These are phyloP conservation scores for Scedosporium aurantiacum DNA, from an alignment of 2,329 filamentous ascomycete genomes.

Conservation along the genomic window DNA sequence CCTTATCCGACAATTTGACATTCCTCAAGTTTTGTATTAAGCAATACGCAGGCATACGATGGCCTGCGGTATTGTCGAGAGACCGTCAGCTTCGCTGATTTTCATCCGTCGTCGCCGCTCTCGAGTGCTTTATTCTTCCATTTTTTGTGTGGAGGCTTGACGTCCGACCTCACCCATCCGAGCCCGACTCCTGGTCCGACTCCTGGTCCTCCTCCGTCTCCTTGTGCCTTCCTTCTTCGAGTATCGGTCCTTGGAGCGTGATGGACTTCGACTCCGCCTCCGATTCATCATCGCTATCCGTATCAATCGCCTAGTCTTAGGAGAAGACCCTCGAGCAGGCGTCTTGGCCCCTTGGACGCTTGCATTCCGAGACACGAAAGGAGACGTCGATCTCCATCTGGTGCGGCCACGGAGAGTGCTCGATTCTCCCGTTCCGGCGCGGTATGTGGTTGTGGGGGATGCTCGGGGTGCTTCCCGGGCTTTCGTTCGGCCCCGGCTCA, in stretches of 20 bases:
- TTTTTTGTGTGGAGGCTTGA: background rate
- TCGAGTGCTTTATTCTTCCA: background rate
- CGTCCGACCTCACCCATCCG: background rate
- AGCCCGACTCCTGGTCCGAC: background rate
- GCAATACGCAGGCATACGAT: background rate
- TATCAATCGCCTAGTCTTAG: background rate
- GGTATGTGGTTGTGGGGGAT: background rate
- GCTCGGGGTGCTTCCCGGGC: background rate
- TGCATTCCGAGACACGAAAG: background rate
- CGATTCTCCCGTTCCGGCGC: constrained; percentile 2
- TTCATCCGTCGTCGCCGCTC: background rate
- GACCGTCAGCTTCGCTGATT: background rate
- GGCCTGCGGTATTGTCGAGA: background rate
- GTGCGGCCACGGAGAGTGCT: constrained; percentile 2
- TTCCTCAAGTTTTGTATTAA: background rate
- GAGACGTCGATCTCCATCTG: constrained; percentile 3
- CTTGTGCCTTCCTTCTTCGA: background rate
- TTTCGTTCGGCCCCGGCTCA: background rate
- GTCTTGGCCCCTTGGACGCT: background rate
- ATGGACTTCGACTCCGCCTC: constrained; percentile 2
- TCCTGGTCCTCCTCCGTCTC: constrained; percentile 5
- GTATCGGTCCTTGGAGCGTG: background rate
- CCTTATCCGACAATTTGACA: too few relatives aligned
- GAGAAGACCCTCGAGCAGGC: background rate
- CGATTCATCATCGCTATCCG: constrained; percentile 2